Base-by-base conservation (phyloP, 1,284 basidiomycete species). In the Gymnopus androsaceus region DNA sequence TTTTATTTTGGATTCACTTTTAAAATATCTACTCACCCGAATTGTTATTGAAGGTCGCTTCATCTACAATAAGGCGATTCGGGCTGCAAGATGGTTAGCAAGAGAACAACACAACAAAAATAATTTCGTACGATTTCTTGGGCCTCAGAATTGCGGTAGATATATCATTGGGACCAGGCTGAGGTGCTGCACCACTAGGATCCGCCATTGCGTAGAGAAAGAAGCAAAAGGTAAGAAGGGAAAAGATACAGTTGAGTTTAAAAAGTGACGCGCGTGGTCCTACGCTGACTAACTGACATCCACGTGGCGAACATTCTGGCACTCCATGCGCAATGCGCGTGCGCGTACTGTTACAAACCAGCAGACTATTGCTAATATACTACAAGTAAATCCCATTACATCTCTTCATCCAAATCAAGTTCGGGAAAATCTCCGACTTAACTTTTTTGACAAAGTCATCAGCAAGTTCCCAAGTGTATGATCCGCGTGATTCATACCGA, bases 121-220 rank as follows among this genome's bases (percentile, higher is more conserved):
- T 19, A 37, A 42, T 2, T 28, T 84, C 93, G 66, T 71, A 96
- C 95, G 92, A 95, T 81, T 95, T 95, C 90, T 97, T 98, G 63
- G 88, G 89, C 62, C 95, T 80, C 59, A 98, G 79, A 71, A 98
- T 97, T 46, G 95, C 94, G 30, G 95, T 97, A n/a, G 94, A 92
- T 57, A 83, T 81, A 67, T 95, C 93, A 70, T 95, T 84, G 25
- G 84, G 84, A 50, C 87, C 87, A 28, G 90, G 87, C 66, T 84
- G 86, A 58, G 88, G 81, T 57, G 87, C 65, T 62, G 87, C 88
- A 64, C 90, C 90, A 65, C 88, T 90, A n/a, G 90, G 89, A 75
- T 92, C 88, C 64, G 84, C 84, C 82, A 88, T 88, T 57, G 40
- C 65, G 63, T 50, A 54, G 58, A 55, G 54, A 56, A 59, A 58